phyloP scores from a whole-genome alignment of 1,284 basidiomycete species.

The Rhodotorula sp. region DNA sequence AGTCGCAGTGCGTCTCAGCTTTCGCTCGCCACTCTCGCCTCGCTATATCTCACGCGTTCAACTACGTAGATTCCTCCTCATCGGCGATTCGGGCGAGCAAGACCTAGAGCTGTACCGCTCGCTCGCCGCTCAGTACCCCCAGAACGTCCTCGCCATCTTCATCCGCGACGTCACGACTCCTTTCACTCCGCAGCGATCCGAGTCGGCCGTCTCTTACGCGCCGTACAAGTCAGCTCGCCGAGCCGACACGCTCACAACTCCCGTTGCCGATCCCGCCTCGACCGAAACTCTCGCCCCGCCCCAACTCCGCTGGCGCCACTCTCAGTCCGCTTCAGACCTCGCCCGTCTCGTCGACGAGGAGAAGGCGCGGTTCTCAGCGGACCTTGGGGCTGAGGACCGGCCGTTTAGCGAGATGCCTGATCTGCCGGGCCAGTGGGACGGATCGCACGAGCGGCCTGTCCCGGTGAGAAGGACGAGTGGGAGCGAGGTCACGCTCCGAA shows the following conservation, averaged over 20 bases:
- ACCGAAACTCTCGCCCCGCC: neutral
- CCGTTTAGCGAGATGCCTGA: slow-evolving; percentile 15
- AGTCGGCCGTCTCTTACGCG: neutral
- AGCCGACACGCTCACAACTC: neutral
- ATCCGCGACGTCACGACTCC: slow-evolving; percentile 66
- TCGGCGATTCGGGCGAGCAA: slow-evolving; percentile 79
- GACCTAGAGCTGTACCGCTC: slow-evolving; percentile 67
- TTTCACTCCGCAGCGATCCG: neutral
- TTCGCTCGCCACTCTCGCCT: no score
- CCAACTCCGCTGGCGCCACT: slow-evolving; percentile 14
- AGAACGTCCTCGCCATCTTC: slow-evolving; percentile 61
- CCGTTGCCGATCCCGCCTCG: neutral
- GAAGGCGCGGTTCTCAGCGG: neutral
- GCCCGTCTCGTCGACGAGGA: slow-evolving; percentile 19
- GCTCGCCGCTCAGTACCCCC: slow-evolving; percentile 64
- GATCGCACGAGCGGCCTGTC: slow-evolving; percentile 7
- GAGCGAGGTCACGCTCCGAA: neutral
- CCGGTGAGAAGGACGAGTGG: neutral
- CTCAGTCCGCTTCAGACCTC: slow-evolving; percentile 17
- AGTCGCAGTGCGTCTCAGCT: slow-evolving; percentile 10
- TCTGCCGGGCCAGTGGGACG: slow-evolving; percentile 21
- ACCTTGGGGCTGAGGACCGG: no score
- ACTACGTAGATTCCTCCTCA: slow-evolving; percentile 70
- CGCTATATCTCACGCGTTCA: slow-evolving; percentile 32
- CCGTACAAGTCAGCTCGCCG: neutral